Base-by-base conservation (phyloP, 768 basidiomycete species). In the Mycena vitilis region DNA sequence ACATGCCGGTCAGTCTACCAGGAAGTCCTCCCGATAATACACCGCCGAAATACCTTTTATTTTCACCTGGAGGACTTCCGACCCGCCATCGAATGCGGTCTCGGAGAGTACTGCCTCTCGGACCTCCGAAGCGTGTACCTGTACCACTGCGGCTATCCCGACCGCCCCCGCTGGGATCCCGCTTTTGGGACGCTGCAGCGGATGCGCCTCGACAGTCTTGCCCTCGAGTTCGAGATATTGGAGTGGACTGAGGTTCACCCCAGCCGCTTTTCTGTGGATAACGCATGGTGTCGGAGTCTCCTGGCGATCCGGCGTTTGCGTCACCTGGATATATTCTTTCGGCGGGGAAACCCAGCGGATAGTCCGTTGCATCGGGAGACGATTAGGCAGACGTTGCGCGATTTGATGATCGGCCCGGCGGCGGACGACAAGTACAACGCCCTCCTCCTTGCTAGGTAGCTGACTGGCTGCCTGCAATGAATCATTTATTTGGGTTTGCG, bases 351-450 rank as follows among this genome's bases (percentile, higher is more conserved):
- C 23, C 60, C 60, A 25, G 25, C 44, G 25, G 60, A 61, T 42
- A 18, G 6, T 42, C 60, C 60, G 15, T 10, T 38, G 23, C 38
- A 52, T 52, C 25, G 49, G 9, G 49, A 61, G 25, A 42, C 49
- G 16, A 7, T 52, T 22, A n/a, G 10, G 9, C 49, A 42, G 60
- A 48, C 23, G n/a, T 34, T 63, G 20, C 44, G 42, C 34, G 62
- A 45, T 22, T 44, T 63, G 42, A 63, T 63, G 62, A 37, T 63
- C 55, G 62, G 52, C 42, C 52, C 44, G 15, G 52, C 20, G 7
- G 62, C 62, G 42, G 62, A 63, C 62, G 52, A 44, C 13, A 54
- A 23, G 30, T 63, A 63, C 52, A 34, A 23, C 5, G 62, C 52
- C 47, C 55, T 63, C 9, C 48, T 60, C 10, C 20, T 36, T 12